A percentile compares a stretch with the other conserved stretches of the same genome.
Evolutionary conservation across 2,329 filamentous ascomycete species (phyloP).

Genomic region (Tolypocladium tundrense): DNA sequence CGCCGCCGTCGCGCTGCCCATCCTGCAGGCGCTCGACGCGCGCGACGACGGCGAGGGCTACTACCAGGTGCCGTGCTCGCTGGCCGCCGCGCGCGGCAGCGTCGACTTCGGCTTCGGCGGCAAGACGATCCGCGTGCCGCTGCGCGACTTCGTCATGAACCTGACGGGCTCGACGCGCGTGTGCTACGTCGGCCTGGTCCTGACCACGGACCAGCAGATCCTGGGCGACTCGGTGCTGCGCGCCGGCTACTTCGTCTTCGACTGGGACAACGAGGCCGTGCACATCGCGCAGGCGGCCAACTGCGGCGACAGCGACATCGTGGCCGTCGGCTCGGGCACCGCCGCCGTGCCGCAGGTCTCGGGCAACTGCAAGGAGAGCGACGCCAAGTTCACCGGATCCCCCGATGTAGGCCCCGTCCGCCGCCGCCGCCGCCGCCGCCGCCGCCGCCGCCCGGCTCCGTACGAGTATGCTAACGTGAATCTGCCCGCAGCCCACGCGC

Average conservation of each 20-base stretch:
- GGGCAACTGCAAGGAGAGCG: constrained; percentile 25
- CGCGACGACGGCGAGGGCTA: constrained; percentile 28
- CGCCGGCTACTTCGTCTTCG: constrained; percentile 35
- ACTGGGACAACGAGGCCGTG: constrained; percentile 32
- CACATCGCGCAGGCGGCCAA: constrained; percentile 31
- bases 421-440: no score
- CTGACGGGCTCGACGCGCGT: constrained; percentile 17
- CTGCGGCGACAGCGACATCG: constrained; percentile 27
- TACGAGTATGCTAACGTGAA: neutral
- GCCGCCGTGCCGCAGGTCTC: constrained; percentile 21
- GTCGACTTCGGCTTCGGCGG: constrained; percentile 38
- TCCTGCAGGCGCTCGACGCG: constrained; percentile 33
- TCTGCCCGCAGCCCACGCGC: constrained; percentile 2
- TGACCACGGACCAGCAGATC: constrained; percentile 30
- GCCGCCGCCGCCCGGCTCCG: no score
- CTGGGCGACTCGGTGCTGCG: constrained; percentile 31
- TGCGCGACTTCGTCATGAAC: constrained; percentile 40
- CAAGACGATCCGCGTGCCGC: constrained; percentile 30
- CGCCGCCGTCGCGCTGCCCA: constrained; percentile 25
- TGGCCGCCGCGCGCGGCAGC: constrained; percentile 24
- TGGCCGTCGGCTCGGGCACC: constrained; percentile 21
- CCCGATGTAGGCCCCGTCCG: neutral
- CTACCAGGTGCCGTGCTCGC: constrained; percentile 32
- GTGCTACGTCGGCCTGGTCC: constrained; percentile 32
- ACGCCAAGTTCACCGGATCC: constrained; percentile 8